phyloP scores from a whole-genome alignment of 495 filamentous ascomycete species.

The Cercophora samala region DNA sequence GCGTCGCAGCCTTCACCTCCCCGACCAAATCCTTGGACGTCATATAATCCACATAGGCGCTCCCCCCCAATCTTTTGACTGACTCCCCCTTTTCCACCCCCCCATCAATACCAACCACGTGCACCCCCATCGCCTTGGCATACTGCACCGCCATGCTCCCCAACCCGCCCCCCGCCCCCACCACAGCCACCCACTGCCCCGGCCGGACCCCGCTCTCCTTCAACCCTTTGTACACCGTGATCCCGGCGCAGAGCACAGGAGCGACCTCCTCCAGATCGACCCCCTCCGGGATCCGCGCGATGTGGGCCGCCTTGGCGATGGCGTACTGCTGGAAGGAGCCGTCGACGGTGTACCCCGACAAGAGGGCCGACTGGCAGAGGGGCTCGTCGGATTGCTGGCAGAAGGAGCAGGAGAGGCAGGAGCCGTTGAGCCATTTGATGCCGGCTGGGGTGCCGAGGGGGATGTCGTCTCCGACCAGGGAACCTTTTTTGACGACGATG shows the following conservation, averaged over 20 bases:
- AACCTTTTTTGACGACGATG: conserved; percentile 74
- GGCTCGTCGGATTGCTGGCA: conserved; percentile 69
- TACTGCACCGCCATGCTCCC: conserved; percentile 82
- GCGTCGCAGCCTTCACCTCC: conserved; percentile 73
- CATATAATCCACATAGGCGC: conserved; percentile 73
- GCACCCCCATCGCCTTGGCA: conserved; percentile 83
- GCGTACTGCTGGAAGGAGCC: conserved; percentile 91
- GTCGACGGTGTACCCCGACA: conserved; percentile 89
- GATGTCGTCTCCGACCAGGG: conserved; percentile 62
- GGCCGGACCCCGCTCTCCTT: conserved; percentile 74
- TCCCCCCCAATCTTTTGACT: conserved; percentile 64
- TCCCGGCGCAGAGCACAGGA: conserved; percentile 81
- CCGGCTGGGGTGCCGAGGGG: conserved; percentile 78
- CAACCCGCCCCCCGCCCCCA: conserved; percentile 84
- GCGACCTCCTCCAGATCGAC: conserved; percentile 72
- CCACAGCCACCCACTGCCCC: conserved; percentile 79
- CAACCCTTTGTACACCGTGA: conserved; percentile 91
- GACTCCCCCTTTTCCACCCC: conserved; percentile 74
- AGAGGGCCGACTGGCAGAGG: conserved; percentile 65
- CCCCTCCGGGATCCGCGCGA: conserved; percentile 73
- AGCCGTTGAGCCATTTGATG: conserved; percentile 89
- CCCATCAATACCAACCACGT: conserved; percentile 72
- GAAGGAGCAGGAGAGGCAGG: conserved; percentile 74
- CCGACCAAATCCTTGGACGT: conserved; percentile 70
- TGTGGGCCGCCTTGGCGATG: conserved; percentile 79